Evolutionary conservation across 495 filamentous ascomycete genomes (phyloP), one percentile per base, ranked within the genome.

Genomic region (Penicillium soppii): DNA sequence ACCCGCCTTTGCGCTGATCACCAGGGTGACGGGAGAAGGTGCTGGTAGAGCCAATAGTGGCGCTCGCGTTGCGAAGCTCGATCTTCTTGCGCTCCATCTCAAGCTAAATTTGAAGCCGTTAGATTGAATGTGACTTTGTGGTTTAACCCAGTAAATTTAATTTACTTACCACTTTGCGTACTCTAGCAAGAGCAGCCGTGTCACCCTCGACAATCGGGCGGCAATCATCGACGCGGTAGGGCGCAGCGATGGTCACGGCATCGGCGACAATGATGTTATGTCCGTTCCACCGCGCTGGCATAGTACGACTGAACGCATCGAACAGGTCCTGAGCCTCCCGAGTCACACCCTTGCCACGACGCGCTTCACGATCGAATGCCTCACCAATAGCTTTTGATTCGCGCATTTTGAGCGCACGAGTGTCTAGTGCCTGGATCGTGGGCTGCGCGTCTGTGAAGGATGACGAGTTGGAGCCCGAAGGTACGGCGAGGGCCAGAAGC

Each of bases 281-380:
- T 7, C 76, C 82, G 53, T 83, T 70, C 86, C 86, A 89, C 37
- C 79, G 73, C 37, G 82, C 75, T 8, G 82, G 81, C 73, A 86
- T 85, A 57, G 80, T 85, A 52, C 82, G 74, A 43, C 71, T 73
- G 43, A 89, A 72, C 2, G 77, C 76, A 69, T 89, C 83, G 54
- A 87, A 89, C 10, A 89, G 75, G 36, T 87, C 86, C 63, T 89
- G 86, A 17, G 77, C 84, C 53, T 87, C 85, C 40, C 71, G 79
- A 23, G 73, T 82, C 13, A 88, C 86, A 6, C 80, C 82, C 58
- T 80, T 83, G 8, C 84, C 85, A 40, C 75, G 73, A 36, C 66
- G 76, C 13, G 74, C 70, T 45, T 83, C 81, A 13, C 67, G 64
- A 44, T 84, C 81, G 32, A 79, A 76, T 35, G 84, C 59, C 27